phyloP scores from a whole-genome alignment of 2,329 filamentous ascomycete species.

The Coccinonectria pachysandricola region DNA sequence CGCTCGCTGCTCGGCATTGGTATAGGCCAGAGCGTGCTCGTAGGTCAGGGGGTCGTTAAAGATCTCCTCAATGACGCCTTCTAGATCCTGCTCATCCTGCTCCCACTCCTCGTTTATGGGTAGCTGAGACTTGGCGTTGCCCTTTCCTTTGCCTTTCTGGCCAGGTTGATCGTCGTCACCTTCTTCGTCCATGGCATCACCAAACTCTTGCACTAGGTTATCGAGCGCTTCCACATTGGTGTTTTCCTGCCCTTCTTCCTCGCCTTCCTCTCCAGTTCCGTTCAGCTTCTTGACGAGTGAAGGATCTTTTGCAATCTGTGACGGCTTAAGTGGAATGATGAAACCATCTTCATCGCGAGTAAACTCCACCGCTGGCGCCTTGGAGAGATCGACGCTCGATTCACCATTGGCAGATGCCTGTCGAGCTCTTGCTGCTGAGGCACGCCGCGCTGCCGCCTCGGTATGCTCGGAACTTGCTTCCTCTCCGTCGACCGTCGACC shows the following conservation, averaged over 20 bases:
- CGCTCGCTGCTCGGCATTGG: constrained; percentile 46
- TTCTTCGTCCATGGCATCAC: constrained; percentile 27
- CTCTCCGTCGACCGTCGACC: constrained; percentile 20
- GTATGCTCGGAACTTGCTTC: constrained; percentile 11
- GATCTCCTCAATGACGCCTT: constrained; percentile 60
- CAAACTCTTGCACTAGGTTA: constrained; percentile 34
- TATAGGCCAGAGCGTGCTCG: constrained; percentile 47
- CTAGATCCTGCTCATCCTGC: constrained; percentile 53
- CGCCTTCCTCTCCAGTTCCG: constrained; percentile 3
- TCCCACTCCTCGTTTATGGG: constrained; percentile 54
- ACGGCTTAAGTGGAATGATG: constrained; percentile 46
- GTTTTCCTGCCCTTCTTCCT: constrained; percentile 7
- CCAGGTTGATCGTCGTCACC: constrained; percentile 9
- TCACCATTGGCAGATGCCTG: constrained; percentile 10
- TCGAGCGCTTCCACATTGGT: constrained; percentile 25
- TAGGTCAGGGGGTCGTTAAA: constrained; percentile 51
- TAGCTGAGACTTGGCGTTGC: constrained; percentile 32
- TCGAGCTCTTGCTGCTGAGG: constrained; percentile 7
- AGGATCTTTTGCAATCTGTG: constrained; percentile 25
- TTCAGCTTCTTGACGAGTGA: constrained; percentile 14
- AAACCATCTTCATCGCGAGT: constrained; percentile 59
- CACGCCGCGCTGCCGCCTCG: constrained; percentile 1
- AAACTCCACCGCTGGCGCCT: constrained; percentile 25
- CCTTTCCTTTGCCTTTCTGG: constrained; percentile 12
- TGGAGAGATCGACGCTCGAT: constrained; percentile 25